Evolutionary conservation across 805 yeast species (phyloP).

Genomic region (Barnettozyma botsteinii): DNA sequence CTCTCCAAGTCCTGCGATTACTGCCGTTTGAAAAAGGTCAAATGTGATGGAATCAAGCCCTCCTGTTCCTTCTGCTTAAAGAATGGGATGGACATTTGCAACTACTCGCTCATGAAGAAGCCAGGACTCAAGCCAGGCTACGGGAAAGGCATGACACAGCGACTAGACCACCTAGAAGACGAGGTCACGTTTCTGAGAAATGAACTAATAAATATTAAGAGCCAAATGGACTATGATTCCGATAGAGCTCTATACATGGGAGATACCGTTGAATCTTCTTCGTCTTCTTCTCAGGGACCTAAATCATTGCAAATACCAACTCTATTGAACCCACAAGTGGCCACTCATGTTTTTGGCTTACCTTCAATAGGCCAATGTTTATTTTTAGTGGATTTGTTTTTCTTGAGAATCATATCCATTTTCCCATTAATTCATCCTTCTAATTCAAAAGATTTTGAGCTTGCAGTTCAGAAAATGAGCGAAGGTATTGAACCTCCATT

Average conservation of each 20-base stretch:
- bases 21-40: conserved; percentile 21
- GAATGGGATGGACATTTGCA: conserved; percentile 11
- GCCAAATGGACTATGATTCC: not conserved
- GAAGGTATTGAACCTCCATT: conserved; percentile 17
- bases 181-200: conserved; percentile 10
- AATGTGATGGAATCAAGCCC: conserved; percentile 20
- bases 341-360: conserved; percentile 5
- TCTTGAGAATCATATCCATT: conserved; percentile 15
- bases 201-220: conserved; percentile 3
- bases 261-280: conserved; percentile 2
- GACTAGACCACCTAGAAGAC: conserved; percentile 17
- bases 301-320: conserved; percentile 16
- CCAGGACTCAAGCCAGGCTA: conserved; percentile 23
- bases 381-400: conserved; percentile 18
- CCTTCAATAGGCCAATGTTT: conserved; percentile 15
- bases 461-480: conserved; percentile 5
- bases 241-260: conserved; percentile 1
- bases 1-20: conserved; percentile 20
- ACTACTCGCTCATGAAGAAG: conserved; percentile 18
- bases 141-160: conserved; percentile 19
- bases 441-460: conserved; percentile 8
- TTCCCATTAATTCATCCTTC: conserved; percentile 22
- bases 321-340: conserved; percentile 13
- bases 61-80: conserved; percentile 17
- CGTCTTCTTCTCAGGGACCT: conserved; percentile 2